Conservation (phyloP, 2,329 filamentous ascomycete genomes). For the Ilyonectria sp. region DNA sequence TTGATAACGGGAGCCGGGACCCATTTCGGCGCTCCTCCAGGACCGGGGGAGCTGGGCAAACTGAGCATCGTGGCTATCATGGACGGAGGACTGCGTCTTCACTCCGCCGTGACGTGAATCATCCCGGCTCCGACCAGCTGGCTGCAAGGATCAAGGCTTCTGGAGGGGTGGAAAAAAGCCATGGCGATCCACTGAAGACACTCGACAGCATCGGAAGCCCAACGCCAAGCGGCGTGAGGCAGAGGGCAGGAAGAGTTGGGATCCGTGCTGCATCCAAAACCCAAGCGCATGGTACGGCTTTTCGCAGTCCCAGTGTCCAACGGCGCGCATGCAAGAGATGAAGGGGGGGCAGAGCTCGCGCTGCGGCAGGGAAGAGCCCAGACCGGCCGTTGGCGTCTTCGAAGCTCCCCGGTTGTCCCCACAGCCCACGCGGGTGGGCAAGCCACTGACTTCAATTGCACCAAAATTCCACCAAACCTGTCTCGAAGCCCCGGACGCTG, state of each 20-base stretch:
- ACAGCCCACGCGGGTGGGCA: constrained; percentile 20
- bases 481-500: constrained; percentile 27
- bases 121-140: neutral
- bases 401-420: neutral
- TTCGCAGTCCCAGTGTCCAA: neutral
- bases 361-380: neutral
- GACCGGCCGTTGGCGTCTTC: constrained; percentile 3
- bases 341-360: constrained; percentile 15
- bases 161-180: constrained; percentile 4
- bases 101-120: constrained; percentile 6
- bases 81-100: neutral
- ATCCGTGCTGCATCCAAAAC: constrained; percentile 1
- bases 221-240: neutral
- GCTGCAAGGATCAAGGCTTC: constrained; percentile 10
- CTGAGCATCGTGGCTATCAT: constrained; percentile 8
- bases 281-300: neutral
- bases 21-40: constrained; percentile 19
- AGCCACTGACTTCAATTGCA: constrained; percentile 29
- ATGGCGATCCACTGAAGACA: neutral
- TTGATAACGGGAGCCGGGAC: constrained; percentile 16
- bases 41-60: constrained; percentile 17
- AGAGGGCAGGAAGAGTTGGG: neutral
- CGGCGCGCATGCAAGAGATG: constrained; percentile 21
- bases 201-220: neutral
- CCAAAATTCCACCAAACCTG: constrained; percentile 36